These are phyloP conservation scores for Phellinidium pouzarii DNA, from an alignment of 1,284 basidiomycete species.

Conservation along the genomic window DNA sequence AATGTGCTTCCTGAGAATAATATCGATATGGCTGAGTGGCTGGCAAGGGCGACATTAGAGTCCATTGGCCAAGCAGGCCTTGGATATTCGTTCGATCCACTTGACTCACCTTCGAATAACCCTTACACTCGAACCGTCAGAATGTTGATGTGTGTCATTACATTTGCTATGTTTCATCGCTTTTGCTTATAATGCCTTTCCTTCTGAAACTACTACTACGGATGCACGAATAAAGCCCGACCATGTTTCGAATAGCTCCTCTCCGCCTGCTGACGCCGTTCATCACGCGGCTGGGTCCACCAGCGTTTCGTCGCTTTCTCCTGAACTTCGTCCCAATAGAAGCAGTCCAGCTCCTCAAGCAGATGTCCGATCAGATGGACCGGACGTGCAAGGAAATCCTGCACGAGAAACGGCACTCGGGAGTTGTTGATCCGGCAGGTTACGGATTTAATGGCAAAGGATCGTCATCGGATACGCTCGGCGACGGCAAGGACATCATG, in stretches of 20 bases:
- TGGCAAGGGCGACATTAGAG: constrained; percentile 45
- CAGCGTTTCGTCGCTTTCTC: constrained; percentile 38
- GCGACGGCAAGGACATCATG: constrained; percentile 40
- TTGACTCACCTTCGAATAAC: constrained; percentile 38
- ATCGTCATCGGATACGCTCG: constrained; percentile 22
- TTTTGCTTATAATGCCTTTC: no score
- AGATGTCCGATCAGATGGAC: constrained; percentile 44
- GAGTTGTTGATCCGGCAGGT: neutral
- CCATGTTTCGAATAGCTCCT: constrained; percentile 38
- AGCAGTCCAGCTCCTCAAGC: constrained; percentile 38
- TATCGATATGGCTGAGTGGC: constrained; percentile 44
- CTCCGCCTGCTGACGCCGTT: constrained; percentile 44
- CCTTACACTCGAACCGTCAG: constrained; percentile 43
- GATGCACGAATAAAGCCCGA: constrained; percentile 33
- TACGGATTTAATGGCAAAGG: neutral
- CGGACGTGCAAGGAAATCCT: constrained; percentile 36
- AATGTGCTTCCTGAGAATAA: constrained; percentile 21
- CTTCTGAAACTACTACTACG: neutral
- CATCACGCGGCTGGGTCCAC: constrained; percentile 35
- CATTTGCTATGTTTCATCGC: no score
- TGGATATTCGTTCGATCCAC: constrained; percentile 46
- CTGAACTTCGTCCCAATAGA: constrained; percentile 38
- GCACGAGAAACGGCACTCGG: constrained; percentile 25
- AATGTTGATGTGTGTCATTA: constrained; percentile 37
- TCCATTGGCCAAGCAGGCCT: constrained; percentile 42